These are phyloP conservation scores for Triticum turgidum DNA, from an alignment of 176 grass and related monocot genomes.

Conservation along the genomic window DNA sequence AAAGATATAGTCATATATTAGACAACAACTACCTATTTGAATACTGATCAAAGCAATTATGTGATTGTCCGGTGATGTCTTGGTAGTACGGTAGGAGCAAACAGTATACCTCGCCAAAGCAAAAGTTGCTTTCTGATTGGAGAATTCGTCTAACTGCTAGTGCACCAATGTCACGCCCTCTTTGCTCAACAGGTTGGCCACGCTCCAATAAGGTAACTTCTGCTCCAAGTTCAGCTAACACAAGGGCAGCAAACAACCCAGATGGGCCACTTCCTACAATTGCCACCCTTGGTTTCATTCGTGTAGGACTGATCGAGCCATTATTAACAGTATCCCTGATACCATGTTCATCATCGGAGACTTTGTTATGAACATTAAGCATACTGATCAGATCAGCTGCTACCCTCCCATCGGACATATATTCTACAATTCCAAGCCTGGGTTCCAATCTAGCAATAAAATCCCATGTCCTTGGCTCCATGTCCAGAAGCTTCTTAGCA, in stretches of 20 bases:
- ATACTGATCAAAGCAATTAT: not conserved
- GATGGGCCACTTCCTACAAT: conserved; percentile 89
- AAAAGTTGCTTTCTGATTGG: conserved; percentile 88
- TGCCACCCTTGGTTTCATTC: conserved; percentile 70
- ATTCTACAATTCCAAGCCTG: conserved; percentile 71
- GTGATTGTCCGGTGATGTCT: not conserved
- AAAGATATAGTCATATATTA: not conserved
- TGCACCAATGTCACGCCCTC: conserved; percentile 96
- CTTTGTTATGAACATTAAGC: conserved; percentile 36
- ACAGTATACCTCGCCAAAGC: conserved; percentile 90
- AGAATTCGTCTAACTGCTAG: conserved; percentile 82
- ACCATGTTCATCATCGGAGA: conserved; percentile 20
- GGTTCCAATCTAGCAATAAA: conserved; percentile 88
- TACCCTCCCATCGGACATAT: conserved; percentile 57
- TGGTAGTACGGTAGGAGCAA: conserved; percentile 31
- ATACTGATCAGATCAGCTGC: conserved; percentile 63
- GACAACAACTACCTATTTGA: conserved; percentile 19
- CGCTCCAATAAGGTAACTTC: conserved; percentile 93
- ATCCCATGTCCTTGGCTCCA: conserved; percentile 92
- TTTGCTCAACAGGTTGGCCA: conserved; percentile 89
- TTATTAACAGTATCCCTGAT: conserved; percentile 26
- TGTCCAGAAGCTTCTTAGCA: conserved; percentile 79
- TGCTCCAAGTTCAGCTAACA: conserved; percentile 86
- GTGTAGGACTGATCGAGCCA: conserved; percentile 21
- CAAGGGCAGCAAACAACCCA: conserved; percentile 89